These are phyloP conservation scores for Ceratocystis eucalypticola DNA, from an alignment of 2,329 filamentous ascomycete species.

Conservation along the genomic window DNA sequence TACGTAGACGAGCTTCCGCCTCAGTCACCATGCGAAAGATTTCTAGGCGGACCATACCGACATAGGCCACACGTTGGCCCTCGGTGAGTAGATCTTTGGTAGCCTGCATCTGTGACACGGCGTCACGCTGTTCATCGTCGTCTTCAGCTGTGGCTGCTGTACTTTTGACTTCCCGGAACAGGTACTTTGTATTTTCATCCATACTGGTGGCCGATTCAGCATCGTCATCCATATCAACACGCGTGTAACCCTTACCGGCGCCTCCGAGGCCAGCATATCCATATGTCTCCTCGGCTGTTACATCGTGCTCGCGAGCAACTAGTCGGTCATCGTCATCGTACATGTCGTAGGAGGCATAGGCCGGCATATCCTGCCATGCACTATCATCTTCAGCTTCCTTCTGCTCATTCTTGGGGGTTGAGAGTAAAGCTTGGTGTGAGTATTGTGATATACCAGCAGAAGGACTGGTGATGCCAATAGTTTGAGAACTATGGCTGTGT, in stretches of 20 bases:
- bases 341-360: constrained; percentile 82
- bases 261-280: constrained; percentile 70
- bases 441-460: constrained; percentile 54
- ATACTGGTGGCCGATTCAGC: constrained; percentile 86
- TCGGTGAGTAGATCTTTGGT: constrained; percentile 93
- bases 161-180: constrained; percentile 63
- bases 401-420: constrained; percentile 39
- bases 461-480: constrained; percentile 30
- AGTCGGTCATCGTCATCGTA: constrained; percentile 89
- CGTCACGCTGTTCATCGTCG: constrained; percentile 74
- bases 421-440: constrained; percentile 60
- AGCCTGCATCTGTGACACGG: constrained; percentile 79
- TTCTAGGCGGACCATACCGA: constrained; percentile 72
- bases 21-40: constrained; percentile 65
- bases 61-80: constrained; percentile 89
- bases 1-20: constrained; percentile 33
- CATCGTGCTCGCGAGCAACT: constrained; percentile 66
- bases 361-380: constrained; percentile 87
- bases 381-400: constrained; percentile 48
- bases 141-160: constrained; percentile 49
- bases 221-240: constrained; percentile 90
- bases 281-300: constrained; percentile 51
- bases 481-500: constrained; percentile 26
- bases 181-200: constrained; percentile 92
- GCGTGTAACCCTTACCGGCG: constrained; percentile 87